Base-by-base conservation (phyloP, 768 basidiomycete species). In the Clitopilus hobsonii region DNA sequence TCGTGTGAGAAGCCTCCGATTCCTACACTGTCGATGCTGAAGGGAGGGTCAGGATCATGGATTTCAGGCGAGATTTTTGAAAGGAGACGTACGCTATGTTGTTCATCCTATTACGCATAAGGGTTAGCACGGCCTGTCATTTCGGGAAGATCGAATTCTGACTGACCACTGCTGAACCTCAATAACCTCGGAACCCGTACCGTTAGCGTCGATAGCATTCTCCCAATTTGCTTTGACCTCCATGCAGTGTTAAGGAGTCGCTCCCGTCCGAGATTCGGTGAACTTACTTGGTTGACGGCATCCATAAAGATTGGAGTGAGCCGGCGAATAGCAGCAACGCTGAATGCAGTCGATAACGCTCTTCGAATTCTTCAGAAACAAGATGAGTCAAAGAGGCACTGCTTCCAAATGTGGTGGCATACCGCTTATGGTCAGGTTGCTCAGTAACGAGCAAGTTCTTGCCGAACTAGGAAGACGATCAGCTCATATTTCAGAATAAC, bases 1-100 rank as follows among this genome's bases (percentile, higher is more conserved):
- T 83, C 71, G 59, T 85, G 78, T 5, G 78, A 77, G 55, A 85
- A 85, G 0, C 82, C 81, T 6, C 80, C 81, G 27, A 84, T 78
- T 14, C 83, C 82, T 49, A 85, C 71, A 0, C 71, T 75, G 58
- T 86, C 84, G 4, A 85, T 68, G 8, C 82, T 83, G 22, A 10
- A 36, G 13, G 4, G n/a, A 5, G 11, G n/a, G 41, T 4, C 4
- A 36, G 3, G 5, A 45, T 32, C 8, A 7, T 7, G 16, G 30
- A 32, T 32, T 32, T 16, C n/a, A n/a, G n/a, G n/a, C 1, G n/a
- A 6, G 18, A 48, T 48, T 24, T 18, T 8, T 24, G 18, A 13
- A 38, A 2, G 20, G 10, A 18, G 23, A 16, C 22, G 13, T 36
- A 36, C 32, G 61, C 65, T 67, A 70, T 10, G 10, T 10, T 36